Evolutionary conservation across 1,284 basidiomycete genomes (phyloP), one percentile per base, ranked within the genome.

Genomic region (Ganoderma multipileum): DNA sequence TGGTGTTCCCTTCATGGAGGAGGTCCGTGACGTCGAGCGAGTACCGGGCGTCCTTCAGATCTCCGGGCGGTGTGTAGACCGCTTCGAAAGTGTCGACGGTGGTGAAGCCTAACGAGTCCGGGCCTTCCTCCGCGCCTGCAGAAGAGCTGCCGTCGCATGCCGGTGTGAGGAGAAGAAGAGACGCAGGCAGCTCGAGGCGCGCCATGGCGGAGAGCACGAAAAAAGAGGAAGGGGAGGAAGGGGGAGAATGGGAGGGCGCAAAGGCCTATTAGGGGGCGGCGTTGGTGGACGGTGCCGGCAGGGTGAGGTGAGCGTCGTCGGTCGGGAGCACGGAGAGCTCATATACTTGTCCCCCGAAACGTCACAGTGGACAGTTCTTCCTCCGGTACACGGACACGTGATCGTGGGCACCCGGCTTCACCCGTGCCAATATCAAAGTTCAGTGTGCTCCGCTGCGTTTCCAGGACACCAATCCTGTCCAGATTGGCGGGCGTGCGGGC

Each of bases 401-500:
- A 68, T 64, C 67, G 67, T 68, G 67, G 64, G 7, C 7, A 12
- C 63, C 67, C 67, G 67, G 36, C 18, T 68, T 68, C 47, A 58
- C 67, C 67, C 67, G 67, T 26, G n/a, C 20, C 41, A 26, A 52
- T 28, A 52, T 52, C 23, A 26, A 52, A 52, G 47, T 42, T 42
- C 2, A 20, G 18, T 42, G 41, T 52, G 47, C 47, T 52, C 23
- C 11, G 52, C 23, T 38, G 33, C 36, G 55, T 58, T 58, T 58
- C 55, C 55, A 58, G 33, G 60, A 30, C 59, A 44, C 38, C 59
- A 42, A 26, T 61, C 39, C 38, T n/a, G 41, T 16, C 26, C 11
- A 44, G 28, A 14, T 28, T 42, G 59, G 7, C 38, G 41, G 26
- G 14, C 23, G 30, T 36, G 20, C 36, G 33, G 20, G 55, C 8